Evolutionary conservation across 164 flowering plant species (phyloP), one percentile per base, ranked within the genome.

Genomic region (Vitis rupestris): DNA sequence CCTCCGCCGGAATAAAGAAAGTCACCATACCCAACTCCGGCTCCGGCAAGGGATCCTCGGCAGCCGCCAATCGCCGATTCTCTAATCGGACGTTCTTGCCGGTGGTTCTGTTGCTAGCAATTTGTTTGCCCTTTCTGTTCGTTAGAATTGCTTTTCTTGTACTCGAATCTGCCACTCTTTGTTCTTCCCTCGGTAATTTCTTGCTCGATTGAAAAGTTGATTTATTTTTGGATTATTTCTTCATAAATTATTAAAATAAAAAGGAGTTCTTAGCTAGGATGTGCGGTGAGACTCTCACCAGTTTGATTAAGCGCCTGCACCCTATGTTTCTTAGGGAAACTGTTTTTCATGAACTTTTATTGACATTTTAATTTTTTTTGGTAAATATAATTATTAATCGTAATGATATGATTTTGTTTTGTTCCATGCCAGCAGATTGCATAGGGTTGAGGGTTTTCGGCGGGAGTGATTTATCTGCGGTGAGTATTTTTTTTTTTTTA

Each of bases 71-170:
- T 8, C 75, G 90, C 10, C 79, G 90, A 63, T 64, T 83, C 44
- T 63, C 76, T 12, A 72, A 72, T 71, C 83, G 91, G 49, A 64
- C 82, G 52, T 14, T 81, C 17, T 48, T 83, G 60, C 78, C 82
- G 73, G 76, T 72, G 55, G 75, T 82, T 62, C 60, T 87, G 49
- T 48, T 87, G 49, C 72, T 82, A 8, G 87, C 74, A 10, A 71
- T 88, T 12, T 49, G 82, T 63, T 76, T 90, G 72, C 89, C 90
- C 3, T 86, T 88, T 70, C 76, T 86, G 44, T 85, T 88, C 72
- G 64, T 90, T 64, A 68, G 92, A 70, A 54, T 80, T 60, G 90
- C 95, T 10, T 78, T 85, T 50, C 44, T 85, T 27, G 81, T 84
- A 9, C 85, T 88, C 29, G 88, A 88, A 72, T 82, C 90, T 15